Evolutionary conservation across 495 filamentous ascomycete genomes (phyloP).

Genomic region (Talaromyces stipitatus): DNA sequence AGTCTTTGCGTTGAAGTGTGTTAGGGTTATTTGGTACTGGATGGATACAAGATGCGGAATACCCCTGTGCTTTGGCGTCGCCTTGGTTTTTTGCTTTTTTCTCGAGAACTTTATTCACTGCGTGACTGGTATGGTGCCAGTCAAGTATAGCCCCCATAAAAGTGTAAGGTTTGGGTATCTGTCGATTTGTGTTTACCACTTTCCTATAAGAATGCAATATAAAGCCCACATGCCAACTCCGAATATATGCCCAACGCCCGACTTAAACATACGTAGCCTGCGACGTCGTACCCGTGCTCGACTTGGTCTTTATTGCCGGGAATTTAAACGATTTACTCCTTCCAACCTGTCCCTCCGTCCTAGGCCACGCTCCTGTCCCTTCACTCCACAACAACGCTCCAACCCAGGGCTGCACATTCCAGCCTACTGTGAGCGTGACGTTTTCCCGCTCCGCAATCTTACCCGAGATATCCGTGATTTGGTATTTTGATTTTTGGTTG

Average conservation of each 20-base stretch:
- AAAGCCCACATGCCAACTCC: background rate
- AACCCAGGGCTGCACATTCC: slow-evolving; percentile 98
- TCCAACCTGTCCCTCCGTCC: slow-evolving; percentile 57
- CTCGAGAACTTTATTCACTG: no score
- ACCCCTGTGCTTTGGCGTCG: no score
- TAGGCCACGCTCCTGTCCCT: slow-evolving; percentile 42
- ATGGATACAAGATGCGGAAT: no score
- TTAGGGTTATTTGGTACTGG: no score
- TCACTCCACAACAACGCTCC: slow-evolving; percentile 74
- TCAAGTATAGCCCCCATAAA: no score
- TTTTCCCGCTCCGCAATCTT: slow-evolving; percentile 61
- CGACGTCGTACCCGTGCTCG: background rate
- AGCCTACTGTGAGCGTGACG: slow-evolving; percentile 72
- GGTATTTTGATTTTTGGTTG: slow-evolving; percentile 85
- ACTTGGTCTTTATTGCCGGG: slow-evolving; percentile 54
- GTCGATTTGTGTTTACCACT: background rate
- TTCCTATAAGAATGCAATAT: background rate
- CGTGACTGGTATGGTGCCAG: no score
- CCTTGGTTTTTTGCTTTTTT: no score
- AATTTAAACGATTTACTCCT: slow-evolving; percentile 62
- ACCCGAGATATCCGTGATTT: slow-evolving; percentile 79
- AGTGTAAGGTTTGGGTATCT: no score
- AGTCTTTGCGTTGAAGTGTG: no score
- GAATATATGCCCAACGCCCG: background rate
- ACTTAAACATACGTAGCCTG: background rate